Base-by-base conservation (phyloP, 495 filamentous ascomycete species). In the Clavariopsis aquatica region DNA sequence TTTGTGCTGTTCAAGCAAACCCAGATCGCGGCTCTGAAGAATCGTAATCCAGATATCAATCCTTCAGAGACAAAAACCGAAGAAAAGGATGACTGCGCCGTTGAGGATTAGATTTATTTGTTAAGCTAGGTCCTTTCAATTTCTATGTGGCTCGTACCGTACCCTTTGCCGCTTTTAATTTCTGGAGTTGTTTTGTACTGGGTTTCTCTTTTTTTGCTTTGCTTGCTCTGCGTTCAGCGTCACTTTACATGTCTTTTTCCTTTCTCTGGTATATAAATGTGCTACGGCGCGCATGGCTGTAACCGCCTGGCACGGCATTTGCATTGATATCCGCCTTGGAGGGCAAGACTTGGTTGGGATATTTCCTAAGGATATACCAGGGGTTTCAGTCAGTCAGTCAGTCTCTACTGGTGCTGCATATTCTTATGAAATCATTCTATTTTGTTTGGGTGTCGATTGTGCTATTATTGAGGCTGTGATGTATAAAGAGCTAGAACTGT, bases 1-100 rank as follows among this genome's bases (percentile, higher is more conserved):
- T 72, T 68, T 51, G 41, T 24, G 46, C 60, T 8, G 26, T 72
- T 69, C 23, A 57, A 61, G 19, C 57, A 71, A 34, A 59, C 45
- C 17, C 70, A 72, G 68, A 63, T 64, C 49, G 62, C 64, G 65
- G 68, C 68, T 17, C 22, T 65, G 15, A 61, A 47, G 45, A 72
- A 72, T 52, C 27, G 64, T 22, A 53, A 56, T 43, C 64, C 52
- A 49, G 52, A 26, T 22, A 38, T 52, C 9, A 0, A 41, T 38
- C 19, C 7, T 26, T 27, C 47, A 22, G 49, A 43, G 51, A 23
- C 22, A 52, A 38, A 26, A 5, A 47, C 7, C 9, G 28, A 60
- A 36, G 23, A n/a, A 2, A 49, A 54, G 49, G 58, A 69, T 46
- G 66, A 69, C 38, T 53, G 31, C 52, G 66, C 66, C 15, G 56